Base-by-base conservation (phyloP, 1,139 yeast genomes). In the Lodderomyces theae region DNA sequence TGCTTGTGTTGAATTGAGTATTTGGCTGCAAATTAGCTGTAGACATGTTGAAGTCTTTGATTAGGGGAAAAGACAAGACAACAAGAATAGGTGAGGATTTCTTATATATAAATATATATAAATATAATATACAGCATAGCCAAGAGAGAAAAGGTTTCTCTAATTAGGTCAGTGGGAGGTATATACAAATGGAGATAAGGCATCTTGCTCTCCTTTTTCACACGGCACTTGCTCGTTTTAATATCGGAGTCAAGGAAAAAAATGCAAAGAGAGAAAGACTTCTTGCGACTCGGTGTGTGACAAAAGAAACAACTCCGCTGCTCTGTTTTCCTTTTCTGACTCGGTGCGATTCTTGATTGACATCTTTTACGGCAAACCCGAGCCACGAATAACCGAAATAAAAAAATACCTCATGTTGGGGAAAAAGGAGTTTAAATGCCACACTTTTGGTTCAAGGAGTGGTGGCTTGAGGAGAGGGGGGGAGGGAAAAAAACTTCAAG, bases 31-130 rank as follows among this genome's bases (percentile, higher is more conserved):
- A 47, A 44, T 44, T 35, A 28, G 34, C 24, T 18, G 40, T 23
- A 31, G 48, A 43, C 51, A 48, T 48, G 49, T 46, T 45, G 49
- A 47, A 47, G 48, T 43, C 48, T 22, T 34, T n/a, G 5, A 29
- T n/a, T n/a, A n/a, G n/a, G n/a, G n/a, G n/a, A n/a, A n/a, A n/a
- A n/a, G n/a, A n/a, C n/a, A n/a, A n/a, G n/a, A n/a, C n/a, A n/a
- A n/a, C n/a, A n/a, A n/a, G n/a, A n/a, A n/a, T n/a, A n/a, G n/a
- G n/a, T n/a, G n/a, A n/a, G n/a, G n/a, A n/a, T n/a, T n/a, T n/a
- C n/a, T n/a, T n/a, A n/a, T n/a, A n/a, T n/a, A n/a, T n/a, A n/a
- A n/a, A n/a, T n/a, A n/a, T n/a, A n/a, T n/a, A n/a, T n/a, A n/a
- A n/a, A n/a, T n/a, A n/a, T n/a, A n/a, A n/a, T n/a, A n/a, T n/a